Base-by-base conservation (phyloP, 2,329 filamentous ascomycete species). In the Fusarium coicis region DNA sequence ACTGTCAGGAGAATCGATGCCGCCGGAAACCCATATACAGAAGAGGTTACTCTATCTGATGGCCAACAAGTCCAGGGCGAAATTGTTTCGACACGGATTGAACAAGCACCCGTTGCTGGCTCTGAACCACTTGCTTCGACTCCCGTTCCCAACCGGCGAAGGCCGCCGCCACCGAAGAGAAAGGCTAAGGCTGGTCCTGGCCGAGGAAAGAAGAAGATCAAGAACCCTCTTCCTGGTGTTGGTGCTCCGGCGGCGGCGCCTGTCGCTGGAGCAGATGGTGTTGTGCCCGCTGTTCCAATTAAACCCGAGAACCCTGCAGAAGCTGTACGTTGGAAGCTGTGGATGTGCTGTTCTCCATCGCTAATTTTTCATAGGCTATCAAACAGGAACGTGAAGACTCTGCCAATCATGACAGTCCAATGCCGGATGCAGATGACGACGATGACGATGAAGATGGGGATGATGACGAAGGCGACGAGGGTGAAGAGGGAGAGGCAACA, bases 61-160 rank as follows among this genome's bases (percentile, higher is more conserved):
- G 95, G 94, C 1, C 93, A 96, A 79, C 85, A 86, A 10, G 88
- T 97, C 2, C 93, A 96, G 72, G 94, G 94, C 63, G 95, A 97
- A 79, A 91, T 97, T 56, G 89, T 94, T 66, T 87, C 88, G 0
- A 90, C 88, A 4, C 86, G 86, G 11, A 83, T 90, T 21, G 85
- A 90, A 40, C 82, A 86, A 1, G 87, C 87, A 5, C 71, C 68
- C 26, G 59, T 26, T 36, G 37, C 61, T 26, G 86, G 87, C 3
- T 86, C 88, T n/a, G 92, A 86, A 83, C 87, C 73, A 80, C 88
- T 74, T 83, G 88, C 68, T 8, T 74, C 79, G 7, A 80, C 80
- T 28, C 76, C 81, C 6, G 84, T 85, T 3, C 84, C 85, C 4
- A 80, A 78, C n/a, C 83, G 85, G 79, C 89, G 92, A 79, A 90